Conservation (phyloP, 768 basidiomycete genomes). For the Boletus edulis region DNA sequence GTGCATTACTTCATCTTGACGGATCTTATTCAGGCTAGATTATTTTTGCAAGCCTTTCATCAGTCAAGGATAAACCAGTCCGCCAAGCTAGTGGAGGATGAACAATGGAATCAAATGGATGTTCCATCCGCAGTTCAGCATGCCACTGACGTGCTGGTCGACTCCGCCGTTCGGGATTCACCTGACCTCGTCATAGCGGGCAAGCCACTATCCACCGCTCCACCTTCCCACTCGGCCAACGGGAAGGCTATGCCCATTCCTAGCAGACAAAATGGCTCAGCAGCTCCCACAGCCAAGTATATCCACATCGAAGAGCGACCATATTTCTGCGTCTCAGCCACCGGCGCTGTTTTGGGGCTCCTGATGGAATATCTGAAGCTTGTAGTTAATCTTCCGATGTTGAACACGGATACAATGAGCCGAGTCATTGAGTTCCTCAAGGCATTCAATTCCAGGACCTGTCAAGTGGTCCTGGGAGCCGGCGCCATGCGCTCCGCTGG, state of each 20-base stretch:
- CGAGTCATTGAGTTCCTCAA: slow-evolving; percentile 94
- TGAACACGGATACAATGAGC: slow-evolving; percentile 95
- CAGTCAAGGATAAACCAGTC: slow-evolving; percentile 72
- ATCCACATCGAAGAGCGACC: slow-evolving; percentile 78
- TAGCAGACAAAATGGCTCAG: slow-evolving; percentile 20
- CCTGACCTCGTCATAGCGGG: slow-evolving; percentile 53
- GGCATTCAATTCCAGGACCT: slow-evolving; percentile 96
- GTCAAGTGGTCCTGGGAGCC: slow-evolving; percentile 96
- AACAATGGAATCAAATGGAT: slow-evolving; percentile 84
- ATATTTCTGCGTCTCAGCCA: slow-evolving; percentile 87
- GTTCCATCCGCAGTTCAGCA: slow-evolving; percentile 66
- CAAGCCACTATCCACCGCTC: background rate
- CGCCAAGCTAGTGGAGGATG: slow-evolving; percentile 92
- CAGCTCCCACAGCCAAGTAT: slow-evolving; percentile 47
- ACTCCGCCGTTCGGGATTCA: slow-evolving; percentile 81
- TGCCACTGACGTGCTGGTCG: slow-evolving; percentile 69
- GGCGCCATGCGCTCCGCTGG: slow-evolving; percentile 99
- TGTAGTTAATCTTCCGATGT: slow-evolving; percentile 80
- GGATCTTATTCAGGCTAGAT: slow-evolving; percentile 59
- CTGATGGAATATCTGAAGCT: slow-evolving; percentile 85
- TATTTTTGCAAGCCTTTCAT: slow-evolving; percentile 86
- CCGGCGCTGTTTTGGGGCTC: slow-evolving; percentile 66
- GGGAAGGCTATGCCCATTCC: slow-evolving; percentile 14
- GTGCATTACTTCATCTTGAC: background rate
- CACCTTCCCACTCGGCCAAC: slow-evolving; percentile 4